Conservation (phyloP, 2,329 filamentous ascomycete genomes). For the Fusarium bulbicola region DNA sequence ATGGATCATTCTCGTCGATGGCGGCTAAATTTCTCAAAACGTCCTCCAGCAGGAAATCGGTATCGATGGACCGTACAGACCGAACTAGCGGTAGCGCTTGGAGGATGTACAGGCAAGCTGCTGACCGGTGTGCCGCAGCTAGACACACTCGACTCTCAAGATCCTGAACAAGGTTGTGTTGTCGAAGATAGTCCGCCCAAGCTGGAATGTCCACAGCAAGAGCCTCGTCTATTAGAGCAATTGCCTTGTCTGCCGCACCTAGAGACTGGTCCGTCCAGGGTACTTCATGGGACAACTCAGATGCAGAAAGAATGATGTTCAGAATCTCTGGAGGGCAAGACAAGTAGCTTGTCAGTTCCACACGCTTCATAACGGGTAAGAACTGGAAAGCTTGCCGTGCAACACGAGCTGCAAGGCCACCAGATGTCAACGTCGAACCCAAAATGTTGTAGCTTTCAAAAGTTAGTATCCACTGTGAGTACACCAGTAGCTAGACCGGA, state of each 20-base stretch:
- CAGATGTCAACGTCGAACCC: constrained; percentile 50
- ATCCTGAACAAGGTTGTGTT: constrained; percentile 49
- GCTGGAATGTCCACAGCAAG: constrained; percentile 53
- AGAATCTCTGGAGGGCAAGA: constrained; percentile 55
- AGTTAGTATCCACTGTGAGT: constrained; percentile 15
- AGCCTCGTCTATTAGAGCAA: constrained; percentile 53
- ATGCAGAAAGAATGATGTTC: constrained; percentile 55
- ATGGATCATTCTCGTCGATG: constrained; percentile 57
- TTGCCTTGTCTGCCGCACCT: constrained; percentile 48
- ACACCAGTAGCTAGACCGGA: constrained; percentile 8
- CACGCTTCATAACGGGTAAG: constrained; percentile 52
- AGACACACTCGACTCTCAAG: constrained; percentile 55
- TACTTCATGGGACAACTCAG: constrained; percentile 54
- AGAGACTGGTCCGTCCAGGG: constrained; percentile 45
- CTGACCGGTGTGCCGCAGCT: constrained; percentile 57
- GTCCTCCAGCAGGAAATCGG: constrained; percentile 57
- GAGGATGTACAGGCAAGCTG: constrained; percentile 58
- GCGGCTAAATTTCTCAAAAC: constrained; percentile 61
- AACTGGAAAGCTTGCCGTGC: constrained; percentile 52
- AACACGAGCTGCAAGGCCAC: constrained; percentile 50
- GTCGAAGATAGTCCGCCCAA: constrained; percentile 54
- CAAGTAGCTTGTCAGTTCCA: constrained; percentile 54
- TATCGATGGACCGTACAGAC: constrained; percentile 50
- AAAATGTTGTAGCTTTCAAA: constrained; percentile 52
- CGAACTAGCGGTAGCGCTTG: constrained; percentile 53